Evolutionary conservation across 805 yeast species (phyloP).

Genomic region (Yarrowia yakushimensis): DNA sequence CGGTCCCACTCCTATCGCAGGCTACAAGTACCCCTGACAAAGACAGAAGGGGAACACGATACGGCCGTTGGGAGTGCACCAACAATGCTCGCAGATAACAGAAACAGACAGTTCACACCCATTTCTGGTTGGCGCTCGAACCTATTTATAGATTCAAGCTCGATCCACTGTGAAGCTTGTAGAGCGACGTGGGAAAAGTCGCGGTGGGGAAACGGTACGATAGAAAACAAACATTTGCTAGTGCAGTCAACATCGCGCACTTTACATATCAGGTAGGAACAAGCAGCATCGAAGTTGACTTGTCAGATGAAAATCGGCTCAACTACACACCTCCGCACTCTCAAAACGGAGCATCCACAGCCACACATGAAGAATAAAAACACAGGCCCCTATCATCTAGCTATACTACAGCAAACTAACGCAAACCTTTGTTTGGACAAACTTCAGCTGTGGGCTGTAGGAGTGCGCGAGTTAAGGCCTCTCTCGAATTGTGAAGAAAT

Average conservation of each 20-base stretch:
- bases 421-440: conserved; percentile 2
- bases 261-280: neutral
- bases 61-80: too few species aligned
- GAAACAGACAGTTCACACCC: too few species aligned
- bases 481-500: neutral
- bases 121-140: neutral
- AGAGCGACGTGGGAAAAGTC: neutral
- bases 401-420: conserved; percentile 9
- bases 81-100: too few species aligned
- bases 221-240: neutral
- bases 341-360: too few species aligned
- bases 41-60: neutral
- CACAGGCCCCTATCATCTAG: neutral
- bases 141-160: neutral
- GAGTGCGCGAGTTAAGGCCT: conserved; percentile 18
- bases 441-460: conserved; percentile 1
- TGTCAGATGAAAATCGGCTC: neutral
- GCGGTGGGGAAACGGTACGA: neutral
- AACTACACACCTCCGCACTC: too few species aligned
- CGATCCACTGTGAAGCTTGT: neutral
- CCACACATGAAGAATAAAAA: neutral
- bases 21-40: neutral
- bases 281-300: neutral
- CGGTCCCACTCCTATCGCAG: neutral
- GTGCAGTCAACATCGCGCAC: neutral